phyloP scores from a whole-genome alignment of 225 moss, liverwort and hornwort species.

The Asterella californica region DNA sequence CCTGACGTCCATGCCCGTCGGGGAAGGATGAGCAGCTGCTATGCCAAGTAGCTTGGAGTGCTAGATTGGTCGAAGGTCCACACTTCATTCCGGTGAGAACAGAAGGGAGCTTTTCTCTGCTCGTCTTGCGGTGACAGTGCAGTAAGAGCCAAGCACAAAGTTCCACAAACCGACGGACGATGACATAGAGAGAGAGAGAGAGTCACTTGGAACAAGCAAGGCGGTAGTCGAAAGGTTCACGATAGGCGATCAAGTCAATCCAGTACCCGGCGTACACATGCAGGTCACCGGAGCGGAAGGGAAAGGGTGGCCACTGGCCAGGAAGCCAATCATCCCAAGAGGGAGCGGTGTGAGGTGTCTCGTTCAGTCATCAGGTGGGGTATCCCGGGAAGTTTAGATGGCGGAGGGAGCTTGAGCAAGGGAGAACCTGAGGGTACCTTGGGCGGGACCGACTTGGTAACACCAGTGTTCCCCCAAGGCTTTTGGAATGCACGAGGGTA shows the following conservation, averaged over 20 bases:
- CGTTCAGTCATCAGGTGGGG: no score
- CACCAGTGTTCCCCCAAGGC: background rate
- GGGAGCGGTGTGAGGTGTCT: background rate
- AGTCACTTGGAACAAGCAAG: background rate
- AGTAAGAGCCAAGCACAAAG: background rate
- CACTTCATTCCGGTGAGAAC: background rate
- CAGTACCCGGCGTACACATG: background rate
- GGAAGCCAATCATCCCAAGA: background rate
- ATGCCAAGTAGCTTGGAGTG: no score
- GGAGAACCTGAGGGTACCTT: background rate
- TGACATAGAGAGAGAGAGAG: no score
- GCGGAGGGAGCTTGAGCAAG: background rate
- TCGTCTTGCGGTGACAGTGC: background rate
- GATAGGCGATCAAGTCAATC: no score
- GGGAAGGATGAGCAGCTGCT: no score
- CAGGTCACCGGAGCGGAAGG: background rate
- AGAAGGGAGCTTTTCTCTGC: background rate
- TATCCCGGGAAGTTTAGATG: background rate
- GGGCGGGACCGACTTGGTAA: background rate
- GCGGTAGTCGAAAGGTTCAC: no score
- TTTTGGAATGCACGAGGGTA: background rate
- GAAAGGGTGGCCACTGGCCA: background rate
- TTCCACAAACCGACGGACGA: background rate
- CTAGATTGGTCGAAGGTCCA: background rate
- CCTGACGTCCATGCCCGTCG: no score